Evolutionary conservation across 352 stramenopile species (phyloP).

Genomic region (Paralagenidium karlingii): DNA sequence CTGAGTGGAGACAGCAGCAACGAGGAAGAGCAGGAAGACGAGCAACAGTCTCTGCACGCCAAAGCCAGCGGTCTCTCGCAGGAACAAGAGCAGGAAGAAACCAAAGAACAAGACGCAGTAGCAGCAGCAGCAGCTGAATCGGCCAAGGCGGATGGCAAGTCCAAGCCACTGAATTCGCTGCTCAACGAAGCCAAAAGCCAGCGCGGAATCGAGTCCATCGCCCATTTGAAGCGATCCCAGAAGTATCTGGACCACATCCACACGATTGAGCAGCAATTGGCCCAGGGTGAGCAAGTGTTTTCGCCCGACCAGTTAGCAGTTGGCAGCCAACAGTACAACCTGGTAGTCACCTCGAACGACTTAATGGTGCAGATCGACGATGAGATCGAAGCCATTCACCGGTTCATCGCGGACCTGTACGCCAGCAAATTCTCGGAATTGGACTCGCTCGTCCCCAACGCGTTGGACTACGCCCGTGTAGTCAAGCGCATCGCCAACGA

Average conservation of each 20-base stretch:
- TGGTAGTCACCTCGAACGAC: constrained; percentile 87
- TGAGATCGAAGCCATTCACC: constrained; percentile 85
- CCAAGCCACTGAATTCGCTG: constrained; percentile 18
- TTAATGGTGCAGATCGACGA: constrained; percentile 90
- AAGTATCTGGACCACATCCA: constrained; percentile 64
- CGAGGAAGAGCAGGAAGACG: constrained; percentile 31
- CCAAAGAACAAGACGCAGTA: constrained; percentile 5
- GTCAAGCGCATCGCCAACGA: constrained; percentile 88
- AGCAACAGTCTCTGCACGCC: not conserved
- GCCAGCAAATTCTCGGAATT: constrained; percentile 91
- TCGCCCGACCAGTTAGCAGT: constrained; percentile 28
- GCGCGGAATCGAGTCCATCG: constrained; percentile 39
- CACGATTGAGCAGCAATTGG: constrained; percentile 43
- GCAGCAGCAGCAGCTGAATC: not conserved
- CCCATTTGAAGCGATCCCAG: constrained; percentile 53
- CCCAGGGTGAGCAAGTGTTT: constrained; percentile 12
- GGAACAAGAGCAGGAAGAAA: constrained; percentile 4
- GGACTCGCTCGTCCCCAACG: constrained; percentile 87
- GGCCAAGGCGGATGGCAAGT: constrained; percentile 6
- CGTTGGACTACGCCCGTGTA: constrained; percentile 89
- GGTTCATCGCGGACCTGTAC: constrained; percentile 88
- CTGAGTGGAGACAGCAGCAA: constrained; percentile 70
- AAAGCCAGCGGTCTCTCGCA: constrained; percentile 3
- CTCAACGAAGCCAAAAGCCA: constrained; percentile 30
- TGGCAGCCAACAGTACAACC: constrained; percentile 58